phyloP scores from a whole-genome alignment of 208 protist species.

The Crithidia sp. region DNA sequence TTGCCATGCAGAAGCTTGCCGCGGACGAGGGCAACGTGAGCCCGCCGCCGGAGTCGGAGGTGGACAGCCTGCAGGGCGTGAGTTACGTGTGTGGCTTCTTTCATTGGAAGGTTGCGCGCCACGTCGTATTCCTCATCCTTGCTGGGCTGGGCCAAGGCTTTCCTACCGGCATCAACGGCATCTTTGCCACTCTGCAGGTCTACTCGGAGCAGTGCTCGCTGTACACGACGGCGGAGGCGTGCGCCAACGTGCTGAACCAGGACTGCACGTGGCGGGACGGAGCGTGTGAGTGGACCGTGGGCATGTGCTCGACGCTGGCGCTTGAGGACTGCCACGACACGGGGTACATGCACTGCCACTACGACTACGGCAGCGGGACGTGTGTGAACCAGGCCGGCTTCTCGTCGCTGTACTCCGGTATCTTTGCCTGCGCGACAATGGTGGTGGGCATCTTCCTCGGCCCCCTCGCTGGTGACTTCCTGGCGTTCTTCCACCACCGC shows the following conservation, averaged over 20 bases:
- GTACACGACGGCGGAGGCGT: conserved; percentile 20
- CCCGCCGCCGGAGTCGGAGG: conserved; percentile 10
- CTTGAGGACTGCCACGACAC: conserved; percentile 13
- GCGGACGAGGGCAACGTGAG: not conserved
- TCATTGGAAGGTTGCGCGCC: conserved; percentile 19
- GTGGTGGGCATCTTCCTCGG: conserved; percentile 15
- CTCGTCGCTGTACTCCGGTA: conserved; percentile 11
- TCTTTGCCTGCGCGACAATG: conserved; percentile 16
- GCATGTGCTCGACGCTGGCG: conserved; percentile 13
- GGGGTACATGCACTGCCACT: conserved; percentile 22
- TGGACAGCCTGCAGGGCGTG: conserved; percentile 19
- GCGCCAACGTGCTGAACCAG: conserved; percentile 15
- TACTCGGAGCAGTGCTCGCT: conserved; percentile 23
- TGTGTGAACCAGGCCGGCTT: conserved; percentile 12
- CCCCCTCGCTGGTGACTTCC: conserved; percentile 12
- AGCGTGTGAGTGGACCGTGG: conserved; percentile 14
- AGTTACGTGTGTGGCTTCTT: conserved; percentile 22
- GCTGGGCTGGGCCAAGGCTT: conserved; percentile 17
- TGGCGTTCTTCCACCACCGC: conserved; percentile 17
- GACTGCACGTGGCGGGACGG: conserved; percentile 18
- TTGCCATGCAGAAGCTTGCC: conserved; percentile 19
- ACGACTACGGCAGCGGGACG: conserved; percentile 12
- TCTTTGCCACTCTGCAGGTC: conserved; percentile 16
- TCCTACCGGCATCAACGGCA: conserved; percentile 18
- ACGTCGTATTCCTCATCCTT: conserved; percentile 14